Evolutionary conservation across 768 basidiomycete species (phyloP), one percentile per base, ranked within the genome.

Genomic region (Trametes elegans): DNA sequence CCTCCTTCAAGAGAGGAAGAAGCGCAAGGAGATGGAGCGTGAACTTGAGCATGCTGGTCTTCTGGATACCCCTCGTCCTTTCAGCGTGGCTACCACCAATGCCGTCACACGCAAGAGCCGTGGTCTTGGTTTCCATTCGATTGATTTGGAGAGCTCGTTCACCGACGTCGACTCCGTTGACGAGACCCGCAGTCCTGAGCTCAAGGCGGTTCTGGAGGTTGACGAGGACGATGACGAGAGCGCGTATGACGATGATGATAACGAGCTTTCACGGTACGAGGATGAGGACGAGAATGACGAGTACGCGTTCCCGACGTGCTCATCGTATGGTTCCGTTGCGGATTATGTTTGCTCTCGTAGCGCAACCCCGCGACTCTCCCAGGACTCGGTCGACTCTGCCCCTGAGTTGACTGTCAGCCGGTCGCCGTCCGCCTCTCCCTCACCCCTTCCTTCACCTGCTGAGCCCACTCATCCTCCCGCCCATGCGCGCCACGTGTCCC

Each of bases 241-340:
- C 31, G 64, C 39, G 31, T 61, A 66, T 14, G 66, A 70, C 31
- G 67, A 71, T 49, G 82, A 82, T 34, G 81, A 85, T 14, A 75
- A 83, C 57, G 84, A 74, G 19, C 70, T 88, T 29, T 79, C 75
- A 38, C 76, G 83, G 26, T 90, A 88, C 53, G 88, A 89, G 65
- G 87, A 88, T 50, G 87, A 86, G 27, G 80, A 84, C 27, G 81
- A 85, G 14, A 85, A 84, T 62, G 87, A 89, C 55, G 85, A 83
- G 11, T 66, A 62, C 53, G 76, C 77, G 23, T 70, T 74, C 55
- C 63, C 57, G 56, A 41, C 71, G 66, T 41, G 69, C 21, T 70
- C 66, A 18, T 66, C 69, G 32, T 62, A 62, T 41, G 62, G 60
- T 31, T 71, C 67, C 18, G 31, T 70, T 24, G 60, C 61, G 7